Evolutionary conservation across 352 stramenopile species (phyloP).

Genomic region (Pythium dissotocum): DNA sequence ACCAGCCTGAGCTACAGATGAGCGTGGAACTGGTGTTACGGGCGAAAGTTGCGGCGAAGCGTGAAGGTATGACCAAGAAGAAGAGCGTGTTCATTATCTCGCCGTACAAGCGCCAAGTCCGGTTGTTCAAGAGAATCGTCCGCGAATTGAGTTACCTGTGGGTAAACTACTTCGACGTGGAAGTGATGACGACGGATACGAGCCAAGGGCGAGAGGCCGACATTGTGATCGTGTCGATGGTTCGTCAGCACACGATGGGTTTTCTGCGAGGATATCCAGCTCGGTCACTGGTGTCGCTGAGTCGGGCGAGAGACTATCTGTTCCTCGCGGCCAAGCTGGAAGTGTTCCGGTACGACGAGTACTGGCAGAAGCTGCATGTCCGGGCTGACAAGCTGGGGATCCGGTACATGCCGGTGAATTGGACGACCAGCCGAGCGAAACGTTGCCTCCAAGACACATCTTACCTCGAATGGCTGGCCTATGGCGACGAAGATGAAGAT

Average conservation of each 20-base stretch:
- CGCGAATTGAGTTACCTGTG: neutral
- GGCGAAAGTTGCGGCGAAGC: neutral
- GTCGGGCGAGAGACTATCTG: constrained; percentile 10
- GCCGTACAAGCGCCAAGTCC: neutral
- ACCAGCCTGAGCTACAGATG: neutral
- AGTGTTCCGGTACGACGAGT: neutral
- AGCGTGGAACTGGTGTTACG: neutral
- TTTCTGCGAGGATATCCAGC: constrained; percentile 1
- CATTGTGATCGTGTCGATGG: constrained; percentile 11
- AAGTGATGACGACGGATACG: constrained; percentile 4
- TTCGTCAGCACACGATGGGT: neutral
- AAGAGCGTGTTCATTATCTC: neutral
- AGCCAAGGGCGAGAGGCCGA: constrained; percentile 8
- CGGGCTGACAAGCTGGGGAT: neutral
- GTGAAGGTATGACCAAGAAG: neutral
- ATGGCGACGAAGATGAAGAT: too few species aligned
- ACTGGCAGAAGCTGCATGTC: neutral
- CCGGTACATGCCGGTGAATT: neutral
- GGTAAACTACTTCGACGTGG: neutral
- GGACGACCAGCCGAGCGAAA: neutral
- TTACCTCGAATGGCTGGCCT: neutral
- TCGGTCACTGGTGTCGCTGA: constrained; percentile 12
- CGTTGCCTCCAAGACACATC: neutral
- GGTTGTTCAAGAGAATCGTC: neutral
- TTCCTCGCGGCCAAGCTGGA: neutral